Evolutionary conservation across 176 grass and related monocot genomes (phyloP).

Genomic region (Neostapfia colusana): DNA sequence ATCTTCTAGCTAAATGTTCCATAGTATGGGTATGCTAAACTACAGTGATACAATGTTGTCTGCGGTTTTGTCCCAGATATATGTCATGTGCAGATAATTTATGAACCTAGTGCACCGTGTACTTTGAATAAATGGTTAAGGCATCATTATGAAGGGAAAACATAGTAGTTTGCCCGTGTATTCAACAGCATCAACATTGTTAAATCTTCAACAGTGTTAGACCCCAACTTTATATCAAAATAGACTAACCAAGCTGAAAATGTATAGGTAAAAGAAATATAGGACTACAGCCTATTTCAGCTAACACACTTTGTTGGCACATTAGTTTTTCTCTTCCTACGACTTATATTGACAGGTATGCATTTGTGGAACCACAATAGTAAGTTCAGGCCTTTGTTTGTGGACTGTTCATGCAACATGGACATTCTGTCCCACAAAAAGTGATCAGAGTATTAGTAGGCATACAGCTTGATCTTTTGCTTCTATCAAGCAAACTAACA

Average conservation of each 20-base stretch:
- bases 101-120: not conserved
- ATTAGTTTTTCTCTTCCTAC: not conserved
- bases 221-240: not conserved
- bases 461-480: not conserved
- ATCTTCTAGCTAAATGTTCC: not conserved
- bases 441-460: not conserved
- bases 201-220: not conserved
- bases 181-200: not conserved
- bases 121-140: not conserved
- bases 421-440: not conserved
- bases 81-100: slow-evolving; percentile 25
- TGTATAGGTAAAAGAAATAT: not conserved
- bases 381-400: not conserved
- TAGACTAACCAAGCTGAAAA: not conserved
- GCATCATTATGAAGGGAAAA: slow-evolving; percentile 6
- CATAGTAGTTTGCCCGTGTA: slow-evolving; percentile 13
- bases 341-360: not conserved
- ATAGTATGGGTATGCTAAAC: not conserved
- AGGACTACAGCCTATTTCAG: not conserved
- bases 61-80: slow-evolving; percentile 15
- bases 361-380: not conserved
- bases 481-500: too few species aligned
- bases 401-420: not conserved
- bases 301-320: not conserved
- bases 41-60: not conserved